Conservation (phyloP, 768 basidiomycete genomes). For the Serendipita vermifera region DNA sequence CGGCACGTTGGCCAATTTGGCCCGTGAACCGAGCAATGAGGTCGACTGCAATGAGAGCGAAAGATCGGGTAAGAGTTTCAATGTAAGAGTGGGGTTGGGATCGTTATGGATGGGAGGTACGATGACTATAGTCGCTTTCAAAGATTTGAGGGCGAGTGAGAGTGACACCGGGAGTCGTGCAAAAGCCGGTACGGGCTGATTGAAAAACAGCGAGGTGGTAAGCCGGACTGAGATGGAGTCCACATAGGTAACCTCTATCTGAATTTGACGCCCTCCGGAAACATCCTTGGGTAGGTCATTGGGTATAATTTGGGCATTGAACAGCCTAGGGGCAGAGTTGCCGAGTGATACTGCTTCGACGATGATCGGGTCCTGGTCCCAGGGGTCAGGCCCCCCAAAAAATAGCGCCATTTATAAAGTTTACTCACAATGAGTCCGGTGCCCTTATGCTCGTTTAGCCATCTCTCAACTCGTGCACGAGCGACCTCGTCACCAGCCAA, state of each 20-base stretch:
- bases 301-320: slow-evolving; percentile 48
- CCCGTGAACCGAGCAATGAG: slow-evolving; percentile 87
- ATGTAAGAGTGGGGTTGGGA: slow-evolving; percentile 45
- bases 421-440: slow-evolving; percentile 48
- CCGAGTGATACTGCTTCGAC: slow-evolving; percentile 80
- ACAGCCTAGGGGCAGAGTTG: slow-evolving; percentile 61
- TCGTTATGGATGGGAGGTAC: slow-evolving; percentile 45
- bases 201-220: slow-evolving; percentile 73
- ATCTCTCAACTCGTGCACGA: slow-evolving; percentile 63
- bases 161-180: slow-evolving; percentile 72
- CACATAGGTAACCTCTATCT: slow-evolving; percentile 72
- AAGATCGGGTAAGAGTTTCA: slow-evolving; percentile 77
- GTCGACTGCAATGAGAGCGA: slow-evolving; percentile 75
- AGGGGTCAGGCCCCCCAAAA: slow-evolving; percentile 9
- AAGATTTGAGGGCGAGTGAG: background rate
- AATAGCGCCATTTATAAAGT: background rate
- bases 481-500: slow-evolving; percentile 74
- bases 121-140: slow-evolving; percentile 40
- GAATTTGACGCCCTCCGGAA: slow-evolving; percentile 44
- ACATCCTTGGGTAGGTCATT: slow-evolving; percentile 16
- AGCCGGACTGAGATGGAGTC: slow-evolving; percentile 75
- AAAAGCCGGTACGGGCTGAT: slow-evolving; percentile 71
- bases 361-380: slow-evolving; percentile 64
- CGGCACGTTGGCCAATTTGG: slow-evolving; percentile 95
- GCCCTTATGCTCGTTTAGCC: slow-evolving; percentile 66